Base-by-base conservation (phyloP, 1,284 basidiomycete species). In the Apiotrichum siamense region DNA sequence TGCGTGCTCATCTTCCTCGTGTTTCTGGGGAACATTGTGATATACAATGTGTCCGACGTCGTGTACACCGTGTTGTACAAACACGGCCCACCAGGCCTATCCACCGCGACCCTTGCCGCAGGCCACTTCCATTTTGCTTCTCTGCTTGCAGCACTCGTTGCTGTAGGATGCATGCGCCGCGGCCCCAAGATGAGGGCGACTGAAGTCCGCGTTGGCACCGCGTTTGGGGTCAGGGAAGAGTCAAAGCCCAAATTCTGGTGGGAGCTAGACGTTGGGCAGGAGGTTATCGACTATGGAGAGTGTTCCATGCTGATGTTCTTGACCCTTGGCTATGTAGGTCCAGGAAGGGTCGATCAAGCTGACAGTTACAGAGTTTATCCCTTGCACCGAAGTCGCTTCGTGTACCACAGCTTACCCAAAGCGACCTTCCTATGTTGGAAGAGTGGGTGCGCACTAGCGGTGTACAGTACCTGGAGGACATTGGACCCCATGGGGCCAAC, bases 371-470 rank as follows among this genome's bases (percentile, higher is more conserved):
- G 64, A 68, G 62, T 33, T 47, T 62, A 3, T 44, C 49, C 5
- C 59, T 72, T 7, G 67, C 60, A 0, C 39, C 44, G 13, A 49
- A 52, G 18, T 69, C 67, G 9, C 54, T 58, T 27, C 37, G 56
- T 20, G 63, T 64, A 12, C 55, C 55, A 5, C 57, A 62, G 49
- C 62, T 74, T 2, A 35, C 50, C 7, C 62, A 60, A 27, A 39
- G 49, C n/a, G 71, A 74, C 50, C 51, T 73, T 3, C 72, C 71
- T 10, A 52, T 67, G 20, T 50, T 74, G 3, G 67, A 68, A 36
- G 64, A 69, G 15, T 47, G 59, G 27, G 58, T 65, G 45, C 51
- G 72, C 25, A 60, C 43, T 31, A 43, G 50, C 36, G 36, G 49
- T 9, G 44, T 44, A 27, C 36, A 56, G 20, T 49, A 52, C n/a